Conservation (phyloP, 2,329 filamentous ascomycete species). For the Dendryphion nanum region DNA sequence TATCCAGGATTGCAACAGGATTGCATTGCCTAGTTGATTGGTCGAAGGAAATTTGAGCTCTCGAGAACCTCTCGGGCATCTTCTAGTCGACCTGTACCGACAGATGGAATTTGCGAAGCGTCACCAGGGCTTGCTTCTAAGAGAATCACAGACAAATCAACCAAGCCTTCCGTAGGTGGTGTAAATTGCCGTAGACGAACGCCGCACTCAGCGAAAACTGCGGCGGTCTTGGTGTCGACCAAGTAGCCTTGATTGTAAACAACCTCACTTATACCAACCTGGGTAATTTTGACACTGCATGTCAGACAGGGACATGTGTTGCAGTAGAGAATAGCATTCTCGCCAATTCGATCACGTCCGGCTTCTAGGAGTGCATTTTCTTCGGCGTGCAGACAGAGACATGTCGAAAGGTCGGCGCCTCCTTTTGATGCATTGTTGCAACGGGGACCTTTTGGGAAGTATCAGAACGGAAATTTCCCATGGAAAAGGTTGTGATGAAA, state of each 20-base stretch:
- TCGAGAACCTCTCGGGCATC: constrained; percentile 23
- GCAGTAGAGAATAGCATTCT: constrained; percentile 83
- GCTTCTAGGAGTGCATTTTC: constrained; percentile 96
- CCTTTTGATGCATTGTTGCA: constrained; percentile 75
- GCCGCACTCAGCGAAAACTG: constrained; percentile 79
- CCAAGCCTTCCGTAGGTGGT: constrained; percentile 47
- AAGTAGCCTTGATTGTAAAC: constrained; percentile 93
- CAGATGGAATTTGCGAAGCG: constrained; percentile 1
- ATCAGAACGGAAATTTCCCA: neutral
- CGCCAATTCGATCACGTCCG: constrained; percentile 82
- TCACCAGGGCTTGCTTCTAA: no score
- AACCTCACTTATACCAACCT: constrained; percentile 93
- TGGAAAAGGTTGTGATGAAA: constrained; percentile 1
- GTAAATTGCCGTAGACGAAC: constrained; percentile 84
- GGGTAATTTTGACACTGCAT: constrained; percentile 97
- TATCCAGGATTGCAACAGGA: no score
- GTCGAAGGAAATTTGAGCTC: constrained; percentile 22
- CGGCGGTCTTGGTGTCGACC: constrained; percentile 80
- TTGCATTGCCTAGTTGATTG: constrained; percentile 3
- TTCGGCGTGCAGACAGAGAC: constrained; percentile 95
- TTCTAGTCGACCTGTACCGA: neutral
- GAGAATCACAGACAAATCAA: constrained; percentile 21
- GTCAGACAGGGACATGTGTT: constrained; percentile 96
- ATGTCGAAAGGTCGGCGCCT: constrained; percentile 77
- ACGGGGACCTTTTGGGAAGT: constrained; percentile 51